Evolutionary conservation across 495 filamentous ascomycete species (phyloP).

Genomic region (Penicillium argentinense): DNA sequence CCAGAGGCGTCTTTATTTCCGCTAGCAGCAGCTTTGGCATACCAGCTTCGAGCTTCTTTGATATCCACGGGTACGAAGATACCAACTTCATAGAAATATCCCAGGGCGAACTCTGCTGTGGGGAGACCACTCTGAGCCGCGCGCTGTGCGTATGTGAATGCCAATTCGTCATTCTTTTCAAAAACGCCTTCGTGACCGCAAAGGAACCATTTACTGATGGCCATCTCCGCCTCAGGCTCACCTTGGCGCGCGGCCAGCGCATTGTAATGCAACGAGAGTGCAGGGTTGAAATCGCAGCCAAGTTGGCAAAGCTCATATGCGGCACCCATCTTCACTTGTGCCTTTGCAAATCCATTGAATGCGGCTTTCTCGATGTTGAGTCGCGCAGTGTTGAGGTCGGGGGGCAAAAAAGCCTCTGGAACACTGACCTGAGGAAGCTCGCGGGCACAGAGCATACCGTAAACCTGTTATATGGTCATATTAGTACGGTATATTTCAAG

Average conservation of each 20-base stretch:
- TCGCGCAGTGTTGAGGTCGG: conserved; percentile 71
- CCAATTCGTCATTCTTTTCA: conserved; percentile 90
- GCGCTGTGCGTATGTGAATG: conserved; percentile 85
- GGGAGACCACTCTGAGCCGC: conserved; percentile 77
- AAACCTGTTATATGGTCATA: conserved; percentile 52
- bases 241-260: conserved; percentile 86
- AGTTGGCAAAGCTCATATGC: conserved; percentile 93
- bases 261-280: conserved; percentile 92
- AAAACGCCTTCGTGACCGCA: conserved; percentile 91
- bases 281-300: conserved; percentile 92
- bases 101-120: conserved; percentile 94
- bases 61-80: conserved; percentile 81
- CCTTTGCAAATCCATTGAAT: conserved; percentile 94
- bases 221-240: conserved; percentile 90
- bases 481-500: no score
- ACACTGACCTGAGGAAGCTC: conserved; percentile 86
- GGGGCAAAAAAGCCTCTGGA: conserved; percentile 70
- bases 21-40: conserved; percentile 82
- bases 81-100: conserved; percentile 96
- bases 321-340: conserved; percentile 95
- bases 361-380: conserved; percentile 95
- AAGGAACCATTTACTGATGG: conserved; percentile 97
- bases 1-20: conserved; percentile 87
- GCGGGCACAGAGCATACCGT: conserved; percentile 89
- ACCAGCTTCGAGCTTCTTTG: conserved; percentile 84